Conservation (phyloP, 208 protist species). For the Leishmania amazonensis region DNA sequence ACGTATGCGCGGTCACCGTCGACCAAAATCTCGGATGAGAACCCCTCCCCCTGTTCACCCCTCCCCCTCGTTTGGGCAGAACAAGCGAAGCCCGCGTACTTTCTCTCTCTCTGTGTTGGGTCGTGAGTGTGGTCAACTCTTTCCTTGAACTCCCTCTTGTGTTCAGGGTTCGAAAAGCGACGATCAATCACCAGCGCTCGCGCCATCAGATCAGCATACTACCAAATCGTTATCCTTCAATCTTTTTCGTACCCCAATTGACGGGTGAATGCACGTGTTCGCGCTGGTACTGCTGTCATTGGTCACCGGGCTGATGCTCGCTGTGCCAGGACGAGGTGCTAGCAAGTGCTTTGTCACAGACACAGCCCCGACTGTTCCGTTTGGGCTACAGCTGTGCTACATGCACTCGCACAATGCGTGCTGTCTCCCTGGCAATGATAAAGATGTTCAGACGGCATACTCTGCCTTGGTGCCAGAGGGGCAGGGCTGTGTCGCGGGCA, state of each 20-base stretch:
- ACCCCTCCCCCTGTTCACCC: neutral
- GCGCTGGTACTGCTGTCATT: neutral
- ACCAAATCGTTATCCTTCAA: neutral
- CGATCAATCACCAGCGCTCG: neutral
- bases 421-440: slow-evolving; percentile 46
- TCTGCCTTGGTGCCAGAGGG: slow-evolving; percentile 32
- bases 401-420: slow-evolving; percentile 45
- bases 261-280: neutral
- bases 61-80: neutral
- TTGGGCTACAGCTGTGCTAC: slow-evolving; percentile 47
- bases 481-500: slow-evolving; percentile 37
- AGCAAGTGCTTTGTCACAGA: slow-evolving; percentile 33
- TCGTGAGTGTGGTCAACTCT: neutral
- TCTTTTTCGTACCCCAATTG: neutral
- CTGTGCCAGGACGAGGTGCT: neutral
- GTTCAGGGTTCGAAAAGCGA: too few relatives aligned
- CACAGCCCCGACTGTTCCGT: slow-evolving; percentile 19
- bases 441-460: slow-evolving; percentile 42
- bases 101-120: neutral
- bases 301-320: neutral
- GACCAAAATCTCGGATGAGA: neutral
- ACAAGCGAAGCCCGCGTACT: neutral
- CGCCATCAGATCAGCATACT: neutral
- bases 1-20: neutral
- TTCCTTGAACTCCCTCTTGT: neutral